A percentile compares a stretch with the other conserved stretches of the same genome.
These are phyloP conservation scores for Marasmius tenuissimus DNA, from an alignment of 1,284 basidiomycete genomes.

Conservation along the genomic window DNA sequence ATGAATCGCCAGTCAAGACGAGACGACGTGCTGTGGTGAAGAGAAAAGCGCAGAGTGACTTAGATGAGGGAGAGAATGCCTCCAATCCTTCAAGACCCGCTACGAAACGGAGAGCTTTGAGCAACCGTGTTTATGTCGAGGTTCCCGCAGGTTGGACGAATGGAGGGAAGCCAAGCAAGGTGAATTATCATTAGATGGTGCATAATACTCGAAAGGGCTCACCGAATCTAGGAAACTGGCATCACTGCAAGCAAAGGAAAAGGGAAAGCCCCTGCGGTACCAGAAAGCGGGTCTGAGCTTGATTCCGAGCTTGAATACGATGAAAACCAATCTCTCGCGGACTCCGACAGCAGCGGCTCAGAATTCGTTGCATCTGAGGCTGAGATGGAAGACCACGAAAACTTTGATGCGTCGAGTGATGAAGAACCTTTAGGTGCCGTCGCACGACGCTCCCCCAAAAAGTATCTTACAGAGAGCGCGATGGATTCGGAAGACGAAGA, in stretches of 20 bases:
- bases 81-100: slow-evolving; percentile 13
- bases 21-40: slow-evolving; percentile 13
- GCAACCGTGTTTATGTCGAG: slow-evolving; percentile 46
- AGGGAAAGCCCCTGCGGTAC: slow-evolving; percentile 30
- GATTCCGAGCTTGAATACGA: slow-evolving; percentile 41
- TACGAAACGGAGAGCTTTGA: slow-evolving; percentile 45
- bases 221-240: neutral
- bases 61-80: slow-evolving; percentile 13
- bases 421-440: neutral
- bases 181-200: neutral
- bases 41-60: slow-evolving; percentile 19
- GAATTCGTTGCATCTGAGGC: slow-evolving; percentile 50
- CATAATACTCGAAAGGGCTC: neutral
- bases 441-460: slow-evolving; percentile 4
- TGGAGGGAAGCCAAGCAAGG: slow-evolving; percentile 28
- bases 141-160: slow-evolving; percentile 32
- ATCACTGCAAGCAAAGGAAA: slow-evolving; percentile 34
- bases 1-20: slow-evolving; percentile 22
- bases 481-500: slow-evolving; percentile 33
- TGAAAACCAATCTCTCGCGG: slow-evolving; percentile 36
- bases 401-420: slow-evolving; percentile 10
- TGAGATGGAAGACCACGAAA: slow-evolving; percentile 28
- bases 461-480: slow-evolving; percentile 16
- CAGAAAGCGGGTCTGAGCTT: slow-evolving; percentile 26
- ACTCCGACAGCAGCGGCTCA: slow-evolving; percentile 58